Percentiles rank a stretch among this genome's conserved stretches.
Conservation (phyloP, 2,329 filamentous ascomycete species). For the Leptosphaerulina australis region DNA sequence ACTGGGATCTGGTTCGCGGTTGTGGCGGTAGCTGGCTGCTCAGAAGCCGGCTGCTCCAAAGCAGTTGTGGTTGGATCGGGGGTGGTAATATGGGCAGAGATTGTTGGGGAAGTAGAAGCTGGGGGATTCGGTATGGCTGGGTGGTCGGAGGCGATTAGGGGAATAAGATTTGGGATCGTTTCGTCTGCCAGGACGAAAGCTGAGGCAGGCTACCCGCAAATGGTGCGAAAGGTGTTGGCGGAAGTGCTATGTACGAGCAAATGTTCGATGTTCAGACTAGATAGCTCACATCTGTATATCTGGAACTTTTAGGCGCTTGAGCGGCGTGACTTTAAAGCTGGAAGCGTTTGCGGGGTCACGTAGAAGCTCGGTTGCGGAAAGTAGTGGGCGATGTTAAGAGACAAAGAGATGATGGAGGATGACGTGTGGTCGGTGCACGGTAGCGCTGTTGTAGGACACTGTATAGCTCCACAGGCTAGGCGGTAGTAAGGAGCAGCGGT, state of each 20-base stretch:
- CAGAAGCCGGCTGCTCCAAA: conserved; percentile 21
- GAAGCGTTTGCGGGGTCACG: conserved; percentile 5
- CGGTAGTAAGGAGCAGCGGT: background rate
- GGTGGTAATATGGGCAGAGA: conserved; percentile 42
- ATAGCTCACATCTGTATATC: conserved; percentile 25
- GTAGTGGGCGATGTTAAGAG: conserved; percentile 33
- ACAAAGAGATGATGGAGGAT: conserved; percentile 21
- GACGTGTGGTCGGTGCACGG: conserved; percentile 8
- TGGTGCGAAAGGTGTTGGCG: conserved; percentile 34
- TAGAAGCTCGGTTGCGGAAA: conserved; percentile 21
- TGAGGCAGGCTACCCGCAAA: conserved; percentile 42
- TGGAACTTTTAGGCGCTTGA: conserved; percentile 14
- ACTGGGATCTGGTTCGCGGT: conserved; percentile 19
- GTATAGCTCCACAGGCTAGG: background rate
- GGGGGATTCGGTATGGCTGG: conserved; percentile 63
- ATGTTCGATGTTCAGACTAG: conserved; percentile 21
- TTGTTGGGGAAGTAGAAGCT: conserved; percentile 52
- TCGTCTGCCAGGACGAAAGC: conserved; percentile 75
- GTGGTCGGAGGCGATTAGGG: conserved; percentile 71
- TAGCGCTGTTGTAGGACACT: too few relatives aligned
- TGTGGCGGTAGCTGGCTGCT: conserved; percentile 24
- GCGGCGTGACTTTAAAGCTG: background rate
- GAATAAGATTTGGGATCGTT: conserved; percentile 59
- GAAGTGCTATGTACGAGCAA: conserved; percentile 30
- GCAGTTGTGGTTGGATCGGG: conserved; percentile 23